phyloP scores from a whole-genome alignment of 164 flowering plant genomes.

The Dillenia suffruticosa region DNA sequence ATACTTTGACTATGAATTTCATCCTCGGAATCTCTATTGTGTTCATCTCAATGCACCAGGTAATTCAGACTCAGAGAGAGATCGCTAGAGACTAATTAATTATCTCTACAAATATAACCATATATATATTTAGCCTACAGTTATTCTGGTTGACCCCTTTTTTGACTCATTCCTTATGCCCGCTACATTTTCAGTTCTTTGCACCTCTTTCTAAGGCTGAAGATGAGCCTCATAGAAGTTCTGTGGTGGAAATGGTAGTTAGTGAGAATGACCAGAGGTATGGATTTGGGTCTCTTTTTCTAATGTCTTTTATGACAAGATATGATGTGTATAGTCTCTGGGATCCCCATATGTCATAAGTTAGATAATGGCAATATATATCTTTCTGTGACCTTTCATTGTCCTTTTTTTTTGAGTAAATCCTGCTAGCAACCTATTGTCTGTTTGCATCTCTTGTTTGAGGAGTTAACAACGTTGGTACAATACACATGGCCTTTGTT shows the following conservation, averaged over 20 bases:
- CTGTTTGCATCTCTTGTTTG: too few species aligned
- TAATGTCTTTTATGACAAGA: too few species aligned
- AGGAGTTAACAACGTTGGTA: too few species aligned
- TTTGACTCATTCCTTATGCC: constrained; percentile 2
- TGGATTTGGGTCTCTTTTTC: neutral
- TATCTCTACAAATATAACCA: neutral
- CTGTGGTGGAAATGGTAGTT: constrained; percentile 36
- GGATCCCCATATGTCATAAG: too few species aligned
- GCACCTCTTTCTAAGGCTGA: constrained; percentile 81
- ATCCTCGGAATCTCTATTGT: constrained; percentile 93
- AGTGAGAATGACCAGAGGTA: constrained; percentile 53
- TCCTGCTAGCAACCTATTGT: too few species aligned
- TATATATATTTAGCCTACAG: too few species aligned
- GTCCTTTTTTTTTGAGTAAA: too few species aligned
- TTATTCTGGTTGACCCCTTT: neutral
- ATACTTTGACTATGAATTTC: constrained; percentile 84
- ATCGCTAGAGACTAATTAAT: neutral
- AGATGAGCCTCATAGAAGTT: constrained; percentile 67
- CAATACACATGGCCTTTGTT: too few species aligned
- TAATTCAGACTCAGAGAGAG: constrained; percentile 11
- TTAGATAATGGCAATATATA: too few species aligned
- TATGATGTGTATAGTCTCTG: too few species aligned
- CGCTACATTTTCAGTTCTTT: constrained; percentile 59
- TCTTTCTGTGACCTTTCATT: too few species aligned
- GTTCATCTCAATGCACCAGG: constrained; percentile 99